Evolutionary conservation across 2,329 filamentous ascomycete species (phyloP).

Genomic region (Microcyclospora pomicola): DNA sequence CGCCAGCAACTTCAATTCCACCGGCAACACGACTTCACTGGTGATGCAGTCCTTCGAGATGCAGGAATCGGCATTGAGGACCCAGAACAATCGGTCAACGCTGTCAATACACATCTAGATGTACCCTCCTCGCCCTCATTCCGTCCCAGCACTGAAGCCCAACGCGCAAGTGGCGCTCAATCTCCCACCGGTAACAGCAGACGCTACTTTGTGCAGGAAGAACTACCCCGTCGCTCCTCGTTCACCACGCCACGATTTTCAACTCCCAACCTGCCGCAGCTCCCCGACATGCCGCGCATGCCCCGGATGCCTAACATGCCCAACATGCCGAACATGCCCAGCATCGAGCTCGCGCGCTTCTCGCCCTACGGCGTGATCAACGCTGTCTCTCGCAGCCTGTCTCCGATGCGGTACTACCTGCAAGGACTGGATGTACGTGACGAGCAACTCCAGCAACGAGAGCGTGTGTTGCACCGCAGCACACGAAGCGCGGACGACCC

Average conservation of each 20-base stretch:
- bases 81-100: neutral
- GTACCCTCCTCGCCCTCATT: slow-evolving; percentile 11
- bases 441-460: no score
- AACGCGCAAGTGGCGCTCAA: slow-evolving; percentile 12
- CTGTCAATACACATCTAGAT: slow-evolving; percentile 8
- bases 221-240: slow-evolving; percentile 14
- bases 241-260: slow-evolving; percentile 16
- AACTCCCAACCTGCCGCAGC: slow-evolving; percentile 18
- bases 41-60: slow-evolving; percentile 20
- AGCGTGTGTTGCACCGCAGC: no score
- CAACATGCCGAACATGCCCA: slow-evolving; percentile 11
- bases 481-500: no score
- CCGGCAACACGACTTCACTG: slow-evolving; percentile 23
- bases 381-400: slow-evolving; percentile 30
- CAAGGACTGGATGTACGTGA: slow-evolving; percentile 17
- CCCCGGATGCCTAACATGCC: slow-evolving; percentile 19
- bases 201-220: slow-evolving; percentile 21
- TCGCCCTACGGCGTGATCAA: slow-evolving; percentile 34
- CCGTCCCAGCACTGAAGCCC: slow-evolving; percentile 1
- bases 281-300: slow-evolving; percentile 13
- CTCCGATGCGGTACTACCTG: slow-evolving; percentile 33
- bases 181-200: slow-evolving; percentile 10
- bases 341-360: slow-evolving; percentile 26
- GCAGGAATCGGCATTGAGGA: slow-evolving; percentile 17
- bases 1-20: slow-evolving; percentile 15